These are phyloP conservation scores for Astrocystis sublimbata DNA, from an alignment of 495 filamentous ascomycete genomes.

Conservation along the genomic window DNA sequence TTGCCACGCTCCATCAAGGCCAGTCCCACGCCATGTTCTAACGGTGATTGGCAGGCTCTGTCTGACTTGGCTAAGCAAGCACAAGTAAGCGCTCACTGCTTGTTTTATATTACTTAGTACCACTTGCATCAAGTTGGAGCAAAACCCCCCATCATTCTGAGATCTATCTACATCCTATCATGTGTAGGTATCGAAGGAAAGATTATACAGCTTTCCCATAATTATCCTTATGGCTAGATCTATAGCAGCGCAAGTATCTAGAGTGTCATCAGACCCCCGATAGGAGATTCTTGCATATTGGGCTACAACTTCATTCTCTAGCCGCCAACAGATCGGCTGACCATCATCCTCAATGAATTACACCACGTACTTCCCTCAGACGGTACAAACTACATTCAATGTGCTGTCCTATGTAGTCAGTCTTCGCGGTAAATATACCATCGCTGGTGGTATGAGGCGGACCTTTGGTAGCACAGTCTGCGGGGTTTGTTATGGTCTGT, in stretches of 20 bases:
- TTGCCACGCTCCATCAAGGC: slow-evolving; percentile 12
- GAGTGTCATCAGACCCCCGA: background rate
- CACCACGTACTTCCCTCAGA: background rate
- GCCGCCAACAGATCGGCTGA: background rate
- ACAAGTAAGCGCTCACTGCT: no score
- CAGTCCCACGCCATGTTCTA: background rate
- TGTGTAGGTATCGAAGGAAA: no score
- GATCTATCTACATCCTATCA: no score
- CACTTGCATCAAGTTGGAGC: background rate
- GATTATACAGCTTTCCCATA: background rate
- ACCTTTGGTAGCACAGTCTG: background rate
- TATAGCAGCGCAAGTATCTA: background rate
- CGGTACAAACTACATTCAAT: background rate
- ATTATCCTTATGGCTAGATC: background rate
- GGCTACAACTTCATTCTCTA: background rate
- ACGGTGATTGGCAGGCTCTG: background rate
- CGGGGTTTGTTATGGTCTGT: background rate
- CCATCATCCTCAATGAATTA: background rate
- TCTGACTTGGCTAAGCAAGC: background rate
- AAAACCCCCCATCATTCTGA: no score
- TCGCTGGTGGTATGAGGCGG: background rate
- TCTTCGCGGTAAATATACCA: background rate
- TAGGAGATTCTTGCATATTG: background rate
- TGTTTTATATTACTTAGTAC: no score
- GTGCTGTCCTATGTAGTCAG: background rate